These are phyloP conservation scores for Chalaropsis ovoidea DNA, from an alignment of 2,329 filamentous ascomycete genomes.

Conservation along the genomic window DNA sequence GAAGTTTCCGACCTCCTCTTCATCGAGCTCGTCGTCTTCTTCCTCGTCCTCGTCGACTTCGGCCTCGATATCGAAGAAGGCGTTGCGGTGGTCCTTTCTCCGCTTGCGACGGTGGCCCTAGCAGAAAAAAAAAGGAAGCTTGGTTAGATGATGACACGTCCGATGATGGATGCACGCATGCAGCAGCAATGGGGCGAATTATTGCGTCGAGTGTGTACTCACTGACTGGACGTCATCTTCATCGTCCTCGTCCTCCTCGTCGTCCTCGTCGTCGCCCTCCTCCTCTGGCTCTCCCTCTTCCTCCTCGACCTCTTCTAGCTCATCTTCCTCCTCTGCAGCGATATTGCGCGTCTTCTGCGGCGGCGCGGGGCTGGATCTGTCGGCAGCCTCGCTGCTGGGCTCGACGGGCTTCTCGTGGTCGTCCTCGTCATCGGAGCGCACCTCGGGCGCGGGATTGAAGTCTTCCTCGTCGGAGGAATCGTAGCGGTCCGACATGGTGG, in stretches of 20 bases:
- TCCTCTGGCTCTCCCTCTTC: constrained; percentile 36
- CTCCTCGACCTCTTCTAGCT: constrained; percentile 23
- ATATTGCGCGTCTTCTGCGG: constrained; percentile 17
- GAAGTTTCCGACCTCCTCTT: constrained; percentile 71
- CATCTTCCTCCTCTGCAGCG: constrained; percentile 21
- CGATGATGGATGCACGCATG: background rate
- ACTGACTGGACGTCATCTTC: constrained; percentile 60
- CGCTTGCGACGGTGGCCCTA: constrained; percentile 69
- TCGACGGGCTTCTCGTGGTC: constrained; percentile 32
- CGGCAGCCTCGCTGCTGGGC: constrained; percentile 27
- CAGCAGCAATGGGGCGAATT: too few species aligned
- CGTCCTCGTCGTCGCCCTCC: constrained; percentile 31
- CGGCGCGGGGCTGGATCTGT: constrained; percentile 18
- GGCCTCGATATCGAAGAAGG: constrained; percentile 95
- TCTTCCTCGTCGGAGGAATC: constrained; percentile 69
- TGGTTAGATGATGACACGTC: constrained; percentile 5
- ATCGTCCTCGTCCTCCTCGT: constrained; percentile 42
- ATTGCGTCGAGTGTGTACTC: constrained; percentile 15
- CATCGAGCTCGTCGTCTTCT: constrained; percentile 81
- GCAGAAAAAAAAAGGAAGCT: background rate
- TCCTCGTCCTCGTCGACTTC: constrained; percentile 90
- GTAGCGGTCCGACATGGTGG: constrained; percentile 25
- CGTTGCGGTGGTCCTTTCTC: constrained; percentile 62
- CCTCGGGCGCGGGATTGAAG: constrained; percentile 73
- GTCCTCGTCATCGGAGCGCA: constrained; percentile 62